These are phyloP conservation scores for Hypoxylon fuscum DNA, from an alignment of 495 filamentous ascomycete genomes.

Conservation along the genomic window DNA sequence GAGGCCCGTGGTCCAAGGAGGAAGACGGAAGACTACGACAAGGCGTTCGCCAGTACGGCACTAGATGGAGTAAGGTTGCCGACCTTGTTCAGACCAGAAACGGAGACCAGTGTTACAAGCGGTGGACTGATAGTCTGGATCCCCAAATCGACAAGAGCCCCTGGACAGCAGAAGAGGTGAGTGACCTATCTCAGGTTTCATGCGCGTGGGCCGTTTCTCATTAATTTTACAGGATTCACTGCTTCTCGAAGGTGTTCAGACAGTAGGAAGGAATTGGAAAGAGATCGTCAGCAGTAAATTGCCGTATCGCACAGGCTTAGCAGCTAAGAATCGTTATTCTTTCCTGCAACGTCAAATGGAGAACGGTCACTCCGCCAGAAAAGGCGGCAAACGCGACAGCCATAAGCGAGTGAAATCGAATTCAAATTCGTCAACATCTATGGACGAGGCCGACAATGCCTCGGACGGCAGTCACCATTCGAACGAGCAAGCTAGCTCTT, in stretches of 20 bases:
- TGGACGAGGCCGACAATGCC: neutral
- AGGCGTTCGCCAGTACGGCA: conserved; percentile 48
- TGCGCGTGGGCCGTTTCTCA: neutral
- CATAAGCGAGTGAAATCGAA: neutral
- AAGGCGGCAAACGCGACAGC: neutral
- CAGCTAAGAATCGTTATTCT: conserved; percentile 51
- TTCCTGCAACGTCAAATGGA: conserved; percentile 31
- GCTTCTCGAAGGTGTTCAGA: conserved; percentile 41
- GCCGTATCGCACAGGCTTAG: conserved; percentile 47
- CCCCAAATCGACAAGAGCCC: conserved; percentile 48
- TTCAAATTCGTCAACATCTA: neutral
- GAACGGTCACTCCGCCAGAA: neutral
- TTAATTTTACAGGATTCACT: conserved; percentile 36
- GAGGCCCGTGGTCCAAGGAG: conserved; percentile 52
- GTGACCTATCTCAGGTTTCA: conserved; percentile 1
- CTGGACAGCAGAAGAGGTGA: conserved; percentile 45
- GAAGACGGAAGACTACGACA: conserved; percentile 50
- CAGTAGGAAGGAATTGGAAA: conserved; percentile 47
- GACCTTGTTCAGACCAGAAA: conserved; percentile 43
- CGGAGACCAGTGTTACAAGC: conserved; percentile 48
- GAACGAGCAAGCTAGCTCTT: neutral
- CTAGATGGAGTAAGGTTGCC: conserved; percentile 49
- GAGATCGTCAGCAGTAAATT: conserved; percentile 47
- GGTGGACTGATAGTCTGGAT: conserved; percentile 46
- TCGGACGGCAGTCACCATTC: neutral